Conservation (phyloP, 805 yeast species). For the Zygosaccharomyces bailii region DNA sequence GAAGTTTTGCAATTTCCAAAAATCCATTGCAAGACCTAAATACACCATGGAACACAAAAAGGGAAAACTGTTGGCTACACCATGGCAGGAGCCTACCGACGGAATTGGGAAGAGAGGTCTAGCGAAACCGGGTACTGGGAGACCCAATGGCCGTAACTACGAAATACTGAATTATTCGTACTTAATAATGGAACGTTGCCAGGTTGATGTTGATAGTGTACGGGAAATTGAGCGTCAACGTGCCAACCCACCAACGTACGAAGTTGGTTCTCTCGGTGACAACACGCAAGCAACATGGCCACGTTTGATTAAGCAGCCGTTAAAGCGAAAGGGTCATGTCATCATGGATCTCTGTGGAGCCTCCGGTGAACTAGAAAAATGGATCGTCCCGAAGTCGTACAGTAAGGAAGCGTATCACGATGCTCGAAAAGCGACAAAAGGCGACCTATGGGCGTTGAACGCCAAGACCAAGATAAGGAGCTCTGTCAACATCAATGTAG, state of each 20-base stretch:
- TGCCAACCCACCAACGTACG: constrained; percentile 19
- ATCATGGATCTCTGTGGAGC: constrained; percentile 74
- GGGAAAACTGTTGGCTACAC: constrained; percentile 69
- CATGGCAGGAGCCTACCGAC: constrained; percentile 60
- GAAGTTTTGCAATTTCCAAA: constrained; percentile 72
- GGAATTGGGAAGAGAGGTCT: constrained; percentile 47
- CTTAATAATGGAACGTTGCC: constrained; percentile 61
- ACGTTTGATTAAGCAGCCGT: constrained; percentile 66
- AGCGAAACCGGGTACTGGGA: constrained; percentile 63
- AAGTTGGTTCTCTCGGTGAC: constrained; percentile 27
- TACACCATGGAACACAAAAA: constrained; percentile 79
- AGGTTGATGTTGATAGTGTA: constrained; percentile 42
- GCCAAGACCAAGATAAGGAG: constrained; percentile 49
- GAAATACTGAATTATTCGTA: constrained; percentile 75
- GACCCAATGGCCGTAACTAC: constrained; percentile 65
- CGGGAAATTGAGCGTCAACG: constrained; percentile 42
- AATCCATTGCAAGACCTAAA: constrained; percentile 71
- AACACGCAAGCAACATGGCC: constrained; percentile 53
- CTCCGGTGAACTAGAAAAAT: constrained; percentile 74
- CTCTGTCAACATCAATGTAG: constrained; percentile 26
- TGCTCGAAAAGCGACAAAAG: constrained; percentile 78
- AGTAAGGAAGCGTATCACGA: constrained; percentile 79
- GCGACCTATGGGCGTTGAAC: constrained; percentile 83
- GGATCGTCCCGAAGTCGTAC: constrained; percentile 80
- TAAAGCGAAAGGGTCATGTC: constrained; percentile 79